A percentile compares a stretch with the other conserved stretches of the same genome.
Conservation (phyloP, 345 rosid genomes). For the Zanthoxylum bungeanum region DNA sequence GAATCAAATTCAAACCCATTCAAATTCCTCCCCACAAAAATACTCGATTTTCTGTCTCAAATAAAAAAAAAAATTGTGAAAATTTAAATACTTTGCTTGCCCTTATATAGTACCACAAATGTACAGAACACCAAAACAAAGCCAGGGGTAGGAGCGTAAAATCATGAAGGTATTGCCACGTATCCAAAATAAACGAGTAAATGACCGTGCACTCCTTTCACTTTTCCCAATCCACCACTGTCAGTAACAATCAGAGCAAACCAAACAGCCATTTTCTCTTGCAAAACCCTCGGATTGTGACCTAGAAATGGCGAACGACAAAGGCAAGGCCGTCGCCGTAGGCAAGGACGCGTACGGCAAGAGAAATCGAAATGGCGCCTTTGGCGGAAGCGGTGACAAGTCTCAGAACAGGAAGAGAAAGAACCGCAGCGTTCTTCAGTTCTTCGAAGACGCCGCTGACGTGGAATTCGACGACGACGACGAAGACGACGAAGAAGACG, state of each 20-base stretch:
- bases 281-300: background rate
- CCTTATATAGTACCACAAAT: background rate
- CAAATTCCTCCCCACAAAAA: no score
- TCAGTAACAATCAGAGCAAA: background rate
- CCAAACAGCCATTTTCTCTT: background rate
- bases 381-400: constrained; percentile 30
- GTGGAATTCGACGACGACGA: constrained; percentile 32
- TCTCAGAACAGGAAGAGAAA: constrained; percentile 36
- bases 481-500: constrained; percentile 26
- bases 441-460: constrained; percentile 61
- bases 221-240: background rate
- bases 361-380: constrained; percentile 30
- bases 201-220: background rate
- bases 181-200: background rate
- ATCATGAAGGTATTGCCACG: background rate
- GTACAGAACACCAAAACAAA: no score
- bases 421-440: constrained; percentile 52
- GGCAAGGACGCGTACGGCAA: constrained; percentile 2
- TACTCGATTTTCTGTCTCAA: no score
- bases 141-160: background rate
- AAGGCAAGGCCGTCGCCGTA: constrained; percentile 13
- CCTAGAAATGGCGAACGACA: constrained; percentile 9
- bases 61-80: no score
- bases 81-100: no score
- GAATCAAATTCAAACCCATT: no score